Base-by-base conservation (phyloP, 2,329 filamentous ascomycete species). In the Paraphoma sp. region DNA sequence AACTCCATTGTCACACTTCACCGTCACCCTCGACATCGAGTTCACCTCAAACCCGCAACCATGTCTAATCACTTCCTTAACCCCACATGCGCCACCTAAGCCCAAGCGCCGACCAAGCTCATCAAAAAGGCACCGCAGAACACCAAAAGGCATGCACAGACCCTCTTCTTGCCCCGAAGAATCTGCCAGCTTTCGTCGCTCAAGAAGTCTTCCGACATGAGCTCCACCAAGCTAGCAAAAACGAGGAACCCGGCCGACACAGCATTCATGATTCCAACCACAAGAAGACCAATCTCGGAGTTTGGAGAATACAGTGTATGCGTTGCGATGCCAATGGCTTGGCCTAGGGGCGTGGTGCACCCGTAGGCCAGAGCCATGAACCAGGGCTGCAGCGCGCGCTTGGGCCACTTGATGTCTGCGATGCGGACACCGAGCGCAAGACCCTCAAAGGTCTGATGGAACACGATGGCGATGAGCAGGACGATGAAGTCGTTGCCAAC, bases 251-350 rank as follows among this genome's bases (percentile, higher is more conserved):
- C 92, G 48, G 89, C 89, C 9, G 89, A 93, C 49, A 96, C 89
- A 40, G 91, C 91, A 69, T 96, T 96, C 84, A 94, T 95, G 71
- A 93, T 86, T 7, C 92, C 92, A 6, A 96, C 92, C 79, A 94
- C 89, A 28, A 96, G 79, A 46, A 96, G 78, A 0, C 92, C 92
- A 0, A 87, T 86, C 70, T 91, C 85, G 67, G 89, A 92, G 66
- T 86, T 84, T 1, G 92, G 92, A 63, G 93, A 91, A 76, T 96
- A 96, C 61, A 95, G 79, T 36, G 87, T 87, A 75, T 95, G 91
- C 17, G 94, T 84, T 4, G 89, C 79, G 10, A 96, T 81, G 0
- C 92, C 92, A 53, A 96, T 90, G 1, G 91, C 91, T 72, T 96
- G 92, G 8, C 92, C 92, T 16, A 95, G 81, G 0, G 92, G 92